Evolutionary conservation across 1,284 basidiomycete genomes (phyloP), one percentile per base, ranked within the genome.

Genomic region (Rhodofomes roseus): DNA sequence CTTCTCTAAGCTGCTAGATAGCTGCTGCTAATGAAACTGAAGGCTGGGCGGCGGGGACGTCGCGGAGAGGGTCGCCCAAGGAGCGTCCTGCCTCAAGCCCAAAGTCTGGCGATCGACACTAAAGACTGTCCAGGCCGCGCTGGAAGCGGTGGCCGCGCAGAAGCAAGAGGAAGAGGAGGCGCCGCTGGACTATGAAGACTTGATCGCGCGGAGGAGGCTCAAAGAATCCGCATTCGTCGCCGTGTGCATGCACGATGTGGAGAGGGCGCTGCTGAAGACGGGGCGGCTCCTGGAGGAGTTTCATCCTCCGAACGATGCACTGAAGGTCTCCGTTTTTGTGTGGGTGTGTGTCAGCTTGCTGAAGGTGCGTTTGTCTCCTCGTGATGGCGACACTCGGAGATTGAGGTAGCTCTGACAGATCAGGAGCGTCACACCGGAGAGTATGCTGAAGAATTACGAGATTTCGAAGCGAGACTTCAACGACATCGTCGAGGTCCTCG

Each of bases 21-120:
- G 37, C 37, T 54, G 53, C 20, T 25, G 12, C 9, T 39, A 3
- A 58, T 44, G 23, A 46, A 22, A 14, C 23, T 54, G 23, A 22
- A 77, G 75, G 41, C 60, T 72, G 1, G 67, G 67, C 1, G 72
- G 75, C 57, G 66, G 61, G n/a, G 75, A 75, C 43, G 66, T 76
- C 6, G 60, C 62, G 1, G 65, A 74, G 59, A 66, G 69, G 40
- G 55, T 72, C 9, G 74, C 74, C 7, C 74, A 74, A 56, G 63
- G 57, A 34, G 68, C 73, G 36, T 74, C 76, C 6, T 76, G 75
- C 60, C 66, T 76, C 20, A 64, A 63, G 9, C 68, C 71, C 11
- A 70, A 67, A 54, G 61, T 70, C 4, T 77, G 75, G 64, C 59
- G 62, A 34, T 60, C 57, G 12, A 64, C 71, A 2, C 56, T 76